phyloP scores from a whole-genome alignment of 1,284 basidiomycete genomes.

The Microbotryomycetes sp. region DNA sequence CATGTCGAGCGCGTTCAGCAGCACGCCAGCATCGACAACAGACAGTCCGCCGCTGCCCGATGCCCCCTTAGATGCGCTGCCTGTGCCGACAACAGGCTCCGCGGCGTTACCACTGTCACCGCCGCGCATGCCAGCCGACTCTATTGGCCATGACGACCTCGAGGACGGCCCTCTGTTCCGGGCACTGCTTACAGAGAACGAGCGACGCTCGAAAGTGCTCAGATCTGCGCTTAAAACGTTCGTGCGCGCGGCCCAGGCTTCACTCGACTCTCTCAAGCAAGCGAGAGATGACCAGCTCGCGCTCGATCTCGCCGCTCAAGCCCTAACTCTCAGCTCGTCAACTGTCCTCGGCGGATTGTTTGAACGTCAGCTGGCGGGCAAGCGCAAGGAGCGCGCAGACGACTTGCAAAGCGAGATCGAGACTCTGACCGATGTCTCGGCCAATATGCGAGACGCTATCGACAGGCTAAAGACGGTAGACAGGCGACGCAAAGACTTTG shows the following conservation, averaged over 20 bases:
- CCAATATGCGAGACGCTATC: conserved; percentile 14
- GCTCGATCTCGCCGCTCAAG: conserved; percentile 12
- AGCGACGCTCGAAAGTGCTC: conserved; percentile 19
- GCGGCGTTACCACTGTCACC: too few relatives aligned
- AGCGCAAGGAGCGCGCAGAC: conserved; percentile 4
- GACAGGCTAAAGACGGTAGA: conserved; percentile 30
- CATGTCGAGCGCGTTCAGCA: too few relatives aligned
- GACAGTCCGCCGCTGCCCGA: too few relatives aligned
- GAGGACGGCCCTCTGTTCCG: conserved; percentile 33
- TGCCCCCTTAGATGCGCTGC: too few relatives aligned
- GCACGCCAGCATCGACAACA: too few relatives aligned
- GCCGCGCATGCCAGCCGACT: not conserved
- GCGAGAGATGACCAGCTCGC: not conserved
- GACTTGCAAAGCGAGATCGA: conserved; percentile 9
- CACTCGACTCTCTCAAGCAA: conserved; percentile 5
- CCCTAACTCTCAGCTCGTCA: not conserved
- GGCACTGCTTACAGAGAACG: conserved; percentile 22
- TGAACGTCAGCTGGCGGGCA: conserved; percentile 3
- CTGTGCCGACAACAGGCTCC: too few relatives aligned
- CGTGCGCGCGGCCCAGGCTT: conserved; percentile 14
- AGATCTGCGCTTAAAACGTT: conserved; percentile 27
- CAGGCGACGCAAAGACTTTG: conserved; percentile 24
- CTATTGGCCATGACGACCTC: not conserved
- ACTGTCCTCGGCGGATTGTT: conserved; percentile 21
- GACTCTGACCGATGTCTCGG: conserved; percentile 18